Conservation (phyloP, 1,284 basidiomycete species). For the Volvariella surrecta region DNA sequence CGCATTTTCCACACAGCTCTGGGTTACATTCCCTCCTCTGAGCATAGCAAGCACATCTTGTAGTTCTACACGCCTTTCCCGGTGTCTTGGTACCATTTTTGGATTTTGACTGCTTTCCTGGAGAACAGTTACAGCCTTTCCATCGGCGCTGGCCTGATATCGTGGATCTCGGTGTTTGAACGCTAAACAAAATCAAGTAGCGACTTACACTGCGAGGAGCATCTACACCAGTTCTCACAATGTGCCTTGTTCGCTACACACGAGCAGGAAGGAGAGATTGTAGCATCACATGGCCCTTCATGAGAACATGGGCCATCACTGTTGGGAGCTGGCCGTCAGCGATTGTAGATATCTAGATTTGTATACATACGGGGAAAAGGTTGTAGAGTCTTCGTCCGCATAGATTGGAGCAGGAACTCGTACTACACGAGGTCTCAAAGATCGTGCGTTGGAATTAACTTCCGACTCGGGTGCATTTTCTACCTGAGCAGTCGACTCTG, state of each 20-base stretch:
- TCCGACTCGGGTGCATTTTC: no score
- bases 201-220: conserved; percentile 27
- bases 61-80: conserved; percentile 17
- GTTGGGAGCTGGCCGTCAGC: neutral
- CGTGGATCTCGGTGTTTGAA: neutral
- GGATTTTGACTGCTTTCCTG: conserved; percentile 1
- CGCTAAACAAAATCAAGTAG: conserved; percentile 2
- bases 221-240: conserved; percentile 29
- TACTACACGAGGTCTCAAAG: no score
- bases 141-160: conserved; percentile 30
- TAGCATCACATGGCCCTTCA: conserved; percentile 30
- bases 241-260: conserved; percentile 29
- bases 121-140: conserved; percentile 35
- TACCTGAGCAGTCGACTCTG: no score
- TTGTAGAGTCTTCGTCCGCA: neutral
- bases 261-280: conserved; percentile 21
- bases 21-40: conserved; percentile 47
- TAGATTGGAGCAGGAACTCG: no score
- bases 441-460: no score
- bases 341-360: neutral
- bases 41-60: conserved; percentile 35
- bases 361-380: neutral
- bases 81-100: conserved; percentile 5
- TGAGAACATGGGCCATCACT: conserved; percentile 35
- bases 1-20: conserved; percentile 34